Evolutionary conservation across 306 rosid genomes (phyloP), one percentile per base, ranked within the genome.

Genomic region (Lithocarpus polystachyus): DNA sequence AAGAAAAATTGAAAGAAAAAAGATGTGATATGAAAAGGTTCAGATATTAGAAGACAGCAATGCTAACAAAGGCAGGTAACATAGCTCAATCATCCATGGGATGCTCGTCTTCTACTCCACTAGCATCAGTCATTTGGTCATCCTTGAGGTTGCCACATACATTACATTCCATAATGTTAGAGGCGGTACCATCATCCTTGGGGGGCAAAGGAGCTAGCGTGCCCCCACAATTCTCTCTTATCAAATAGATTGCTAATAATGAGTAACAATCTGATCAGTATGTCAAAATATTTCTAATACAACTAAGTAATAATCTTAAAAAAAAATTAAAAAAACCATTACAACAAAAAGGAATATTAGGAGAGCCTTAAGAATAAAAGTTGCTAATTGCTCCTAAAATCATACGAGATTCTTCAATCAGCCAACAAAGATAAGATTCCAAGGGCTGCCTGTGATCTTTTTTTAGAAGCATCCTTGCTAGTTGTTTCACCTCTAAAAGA

Each of bases 161-260:
- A 86, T 92, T 92, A 80, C 95, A 92, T 77, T 92, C 95, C 92
- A 92, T 75, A 23, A 84, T 76, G 78, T 79, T 75, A 57, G 89
- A 85, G 60, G 86, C 19, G 75, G 74, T 23, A 51, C 69, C 81
- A 15, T 84, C 86, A 24, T 82, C 84, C n/a, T 77, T 73, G 1
- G 90, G 93, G 8, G 98, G 89, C 80, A 87, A 65, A 43, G 98
- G 98, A 35, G 98, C 97, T 24, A 91, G 77, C 4, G 98, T 93
- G 26, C 97, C 98, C 89, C 93, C 18, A 64, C 97, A 93, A 76
- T 89, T 84, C 35, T 82, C 76, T 83, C 88, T 76, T n/a, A n/a
- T n/a, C n/a, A n/a, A n/a, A n/a, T n/a, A n/a, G n/a, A n/a, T n/a
- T n/a, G n/a, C n/a, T n/a, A n/a, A n/a, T n/a, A n/a, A n/a, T n/a